Evolutionary conservation across 2,329 filamentous ascomycete genomes (phyloP).

Genomic region (Sporothrix pseudoabietina): DNA sequence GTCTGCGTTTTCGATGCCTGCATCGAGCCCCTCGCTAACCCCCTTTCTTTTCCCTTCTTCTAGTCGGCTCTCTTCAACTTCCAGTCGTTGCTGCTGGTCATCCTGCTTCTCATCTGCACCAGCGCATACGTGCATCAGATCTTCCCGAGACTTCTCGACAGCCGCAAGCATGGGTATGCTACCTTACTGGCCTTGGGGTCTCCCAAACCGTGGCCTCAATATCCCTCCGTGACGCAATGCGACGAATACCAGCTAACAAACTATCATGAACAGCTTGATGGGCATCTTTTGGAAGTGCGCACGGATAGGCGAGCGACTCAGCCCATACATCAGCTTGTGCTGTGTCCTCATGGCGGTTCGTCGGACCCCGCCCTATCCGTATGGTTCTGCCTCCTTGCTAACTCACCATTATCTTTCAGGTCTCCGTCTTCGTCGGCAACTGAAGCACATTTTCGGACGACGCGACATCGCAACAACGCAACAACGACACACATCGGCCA

Average conservation of each 20-base stretch:
- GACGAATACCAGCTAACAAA: conserved; percentile 42
- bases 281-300: conserved; percentile 97
- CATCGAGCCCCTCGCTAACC: not conserved
- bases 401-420: conserved; percentile 22
- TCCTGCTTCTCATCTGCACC: conserved; percentile 94
- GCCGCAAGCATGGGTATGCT: conserved; percentile 74
- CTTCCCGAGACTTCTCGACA: conserved; percentile 85
- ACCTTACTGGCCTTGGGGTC: conserved; percentile 39
- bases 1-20: not conserved
- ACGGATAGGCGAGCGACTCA: conserved; percentile 86
- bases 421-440: conserved; percentile 34
- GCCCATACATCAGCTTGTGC: conserved; percentile 92
- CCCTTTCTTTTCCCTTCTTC: not conserved
- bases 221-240: not conserved
- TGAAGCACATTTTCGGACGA: not conserved
- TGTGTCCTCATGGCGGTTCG: conserved; percentile 89
- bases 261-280: conserved; percentile 58
- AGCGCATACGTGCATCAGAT: conserved; percentile 91
- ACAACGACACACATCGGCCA: not conserved
- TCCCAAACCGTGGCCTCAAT: not conserved
- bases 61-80: conserved; percentile 99
- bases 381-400: not conserved
- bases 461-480: not conserved
- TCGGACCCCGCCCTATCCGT: not conserved
- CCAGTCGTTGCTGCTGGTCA: conserved; percentile 90